Evolutionary conservation across 306 rosid genomes (phyloP), one percentile per base, ranked within the genome.

Genomic region (Urtica urens): DNA sequence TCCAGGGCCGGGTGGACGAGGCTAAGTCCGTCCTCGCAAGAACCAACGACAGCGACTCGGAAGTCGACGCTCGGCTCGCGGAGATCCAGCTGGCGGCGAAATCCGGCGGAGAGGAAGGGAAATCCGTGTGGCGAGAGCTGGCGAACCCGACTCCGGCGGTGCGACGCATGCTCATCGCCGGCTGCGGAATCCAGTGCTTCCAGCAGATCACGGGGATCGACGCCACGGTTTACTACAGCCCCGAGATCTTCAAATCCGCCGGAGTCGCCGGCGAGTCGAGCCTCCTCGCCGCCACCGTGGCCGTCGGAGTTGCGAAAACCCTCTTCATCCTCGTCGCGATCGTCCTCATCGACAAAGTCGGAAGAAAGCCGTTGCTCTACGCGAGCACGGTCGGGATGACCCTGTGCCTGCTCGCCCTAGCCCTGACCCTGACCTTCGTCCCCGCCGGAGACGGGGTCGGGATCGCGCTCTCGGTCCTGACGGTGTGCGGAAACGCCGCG

Each of bases 121-220:
- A 74, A 65, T 76, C 86, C 0, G 88, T 72, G 23, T 76, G 95
- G 73, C 77, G 60, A 6, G 95, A 88, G 42, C 50, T 88, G 33
- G 38, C 83, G 49, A 76, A 41, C 43, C 96, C 96, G 29, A 65
- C 95, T 64, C 93, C 95, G 3, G 63, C 94, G 1, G 71, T 81
- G 55, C 65, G 71, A 39, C 55, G 82, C 50, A 88, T 88, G 96
- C 73, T 88, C 38, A 57, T 88, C 35, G 81, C 96, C 3, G 96
- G 96, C 9, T 51, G 78, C 23, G 96, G 96, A 47, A 83, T 83
- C 60, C 96, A 88, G 19, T 83, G 95, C 66, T 83, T 88, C 60
- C 96, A 88, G 72, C 96, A 88, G 76, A 74, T 88, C 45, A 81
- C 96, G n/a, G 95, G 96, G 52, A 81, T 83, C 27, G 96, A 88